Evolutionary conservation across 306 rosid species (phyloP).

Genomic region (Lotus japonicus): DNA sequence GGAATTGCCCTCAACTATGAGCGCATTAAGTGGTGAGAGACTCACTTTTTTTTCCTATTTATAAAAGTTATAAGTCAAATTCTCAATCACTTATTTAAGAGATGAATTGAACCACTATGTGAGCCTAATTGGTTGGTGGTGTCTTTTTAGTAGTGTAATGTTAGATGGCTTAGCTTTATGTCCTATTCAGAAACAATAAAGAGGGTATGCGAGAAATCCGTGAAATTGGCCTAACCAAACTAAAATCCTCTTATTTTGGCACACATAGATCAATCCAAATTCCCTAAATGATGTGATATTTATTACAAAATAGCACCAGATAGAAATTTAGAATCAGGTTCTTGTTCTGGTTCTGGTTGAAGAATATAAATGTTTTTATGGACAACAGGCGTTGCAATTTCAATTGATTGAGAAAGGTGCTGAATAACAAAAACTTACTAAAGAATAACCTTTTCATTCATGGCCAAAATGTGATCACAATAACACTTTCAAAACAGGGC

Average conservation of each 20-base stretch:
- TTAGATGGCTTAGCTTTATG: slow-evolving; percentile 32
- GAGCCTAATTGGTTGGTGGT: too few species aligned
- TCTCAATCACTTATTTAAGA: too few species aligned
- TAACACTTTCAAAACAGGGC: slow-evolving; percentile 13
- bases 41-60: too few species aligned
- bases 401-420: slow-evolving; percentile 33
- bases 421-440: background rate
- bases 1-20: too few species aligned
- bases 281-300: slow-evolving; percentile 1
- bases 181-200: slow-evolving; percentile 38
- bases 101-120: too few species aligned
- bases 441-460: slow-evolving; percentile 29
- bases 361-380: slow-evolving; percentile 15
- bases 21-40: too few species aligned
- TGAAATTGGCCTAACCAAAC: slow-evolving; percentile 48
- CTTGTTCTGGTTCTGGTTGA: slow-evolving; percentile 11
- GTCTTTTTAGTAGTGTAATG: background rate
- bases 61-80: too few species aligned
- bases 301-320: background rate
- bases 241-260: slow-evolving; percentile 22
- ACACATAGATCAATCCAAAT: background rate
- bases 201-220: slow-evolving; percentile 31
- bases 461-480: slow-evolving; percentile 29
- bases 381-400: slow-evolving; percentile 13
- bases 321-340: slow-evolving; percentile 33